phyloP scores from a whole-genome alignment of 805 yeast genomes.

The Ogataea minuta region DNA sequence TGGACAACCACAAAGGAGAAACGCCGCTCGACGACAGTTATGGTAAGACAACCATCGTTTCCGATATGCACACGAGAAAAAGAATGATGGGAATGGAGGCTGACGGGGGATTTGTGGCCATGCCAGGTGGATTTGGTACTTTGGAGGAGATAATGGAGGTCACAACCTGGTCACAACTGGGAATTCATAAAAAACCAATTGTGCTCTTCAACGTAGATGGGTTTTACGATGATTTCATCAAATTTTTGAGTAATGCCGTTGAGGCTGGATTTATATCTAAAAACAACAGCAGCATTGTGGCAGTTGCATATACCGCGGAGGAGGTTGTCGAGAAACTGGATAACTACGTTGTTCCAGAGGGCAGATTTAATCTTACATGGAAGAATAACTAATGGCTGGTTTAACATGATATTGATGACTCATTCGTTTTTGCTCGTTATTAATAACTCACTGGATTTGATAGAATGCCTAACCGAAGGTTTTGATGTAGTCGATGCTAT shows the following conservation, averaged over 20 bases:
- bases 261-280: conserved; percentile 64
- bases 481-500: conserved; percentile 60
- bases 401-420: neutral
- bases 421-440: neutral
- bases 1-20: conserved; percentile 61
- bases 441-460: neutral
- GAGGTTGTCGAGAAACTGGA: conserved; percentile 65
- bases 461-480: conserved; percentile 15
- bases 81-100: conserved; percentile 82
- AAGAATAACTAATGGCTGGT: conserved; percentile 24
- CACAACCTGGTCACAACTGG: conserved; percentile 87
- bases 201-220: conserved; percentile 77
- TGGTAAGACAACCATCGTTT: conserved; percentile 78
- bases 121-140: conserved; percentile 93
- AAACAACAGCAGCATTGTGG: conserved; percentile 64
- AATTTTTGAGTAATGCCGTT: conserved; percentile 59
- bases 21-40: conserved; percentile 57
- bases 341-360: conserved; percentile 63
- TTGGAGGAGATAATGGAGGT: conserved; percentile 88
- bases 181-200: conserved; percentile 80
- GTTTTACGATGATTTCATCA: conserved; percentile 68
- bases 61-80: conserved; percentile 89
- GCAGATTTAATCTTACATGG: conserved; percentile 76
- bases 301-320: conserved; percentile 64
- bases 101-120: conserved; percentile 75